phyloP scores from a whole-genome alignment of 176 grass and related monocot genomes.

The Triticum timopheevii region DNA sequence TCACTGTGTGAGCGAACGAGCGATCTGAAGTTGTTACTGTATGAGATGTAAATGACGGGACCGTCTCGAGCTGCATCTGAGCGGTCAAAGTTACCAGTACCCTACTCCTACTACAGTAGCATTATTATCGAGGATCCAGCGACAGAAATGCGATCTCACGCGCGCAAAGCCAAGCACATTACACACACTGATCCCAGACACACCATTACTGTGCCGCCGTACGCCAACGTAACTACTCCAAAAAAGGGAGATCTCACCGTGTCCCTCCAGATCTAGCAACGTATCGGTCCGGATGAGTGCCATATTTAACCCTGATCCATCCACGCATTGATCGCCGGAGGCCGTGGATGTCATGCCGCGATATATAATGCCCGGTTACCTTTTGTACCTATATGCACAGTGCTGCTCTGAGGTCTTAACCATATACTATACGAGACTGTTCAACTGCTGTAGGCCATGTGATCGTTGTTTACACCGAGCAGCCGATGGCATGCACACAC shows the following conservation, averaged over 20 bases:
- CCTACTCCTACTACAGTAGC: not conserved
- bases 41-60: not conserved
- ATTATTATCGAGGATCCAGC: slow-evolving; percentile 8
- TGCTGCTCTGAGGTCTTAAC: not conserved
- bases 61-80: not conserved
- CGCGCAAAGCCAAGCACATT: not conserved
- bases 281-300: not conserved
- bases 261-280: not conserved
- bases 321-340: no score
- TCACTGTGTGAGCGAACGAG: no score
- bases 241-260: not conserved
- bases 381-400: not conserved
- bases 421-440: not conserved
- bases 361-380: not conserved
- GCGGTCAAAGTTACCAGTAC: not conserved
- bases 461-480: not conserved
- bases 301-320: not conserved
- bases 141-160: slow-evolving; percentile 28
- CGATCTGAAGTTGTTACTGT: not conserved
- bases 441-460: not conserved
- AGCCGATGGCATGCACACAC: not conserved
- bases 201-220: not conserved
- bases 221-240: not conserved
- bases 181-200: not conserved
- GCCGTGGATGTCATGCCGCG: no score